Evolutionary conservation across 345 rosid genomes (phyloP).

Genomic region (Erysimum cheiranthoides): DNA sequence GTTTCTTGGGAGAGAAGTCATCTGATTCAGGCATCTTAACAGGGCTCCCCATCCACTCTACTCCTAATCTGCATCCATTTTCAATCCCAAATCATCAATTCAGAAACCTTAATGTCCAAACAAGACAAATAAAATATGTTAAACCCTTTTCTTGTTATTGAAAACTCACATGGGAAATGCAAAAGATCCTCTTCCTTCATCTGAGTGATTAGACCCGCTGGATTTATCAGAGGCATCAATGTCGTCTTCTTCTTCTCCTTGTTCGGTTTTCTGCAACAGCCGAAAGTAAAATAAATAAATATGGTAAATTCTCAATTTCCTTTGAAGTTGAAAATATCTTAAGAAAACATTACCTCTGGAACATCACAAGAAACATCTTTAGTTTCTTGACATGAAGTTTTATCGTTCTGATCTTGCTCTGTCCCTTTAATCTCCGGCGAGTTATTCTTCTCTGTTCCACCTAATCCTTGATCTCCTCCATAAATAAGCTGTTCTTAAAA

Average conservation of each 20-base stretch:
- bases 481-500: slow-evolving; percentile 46
- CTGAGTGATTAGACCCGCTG: slow-evolving; percentile 59
- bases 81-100: slow-evolving; percentile 1
- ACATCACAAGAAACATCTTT: slow-evolving; percentile 38
- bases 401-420: slow-evolving; percentile 21
- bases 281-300: not conserved
- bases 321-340: slow-evolving; percentile 16
- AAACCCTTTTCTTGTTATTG: not conserved
- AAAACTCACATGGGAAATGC: slow-evolving; percentile 73
- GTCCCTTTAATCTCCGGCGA: slow-evolving; percentile 4
- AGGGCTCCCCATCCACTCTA: slow-evolving; percentile 80
- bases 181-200: slow-evolving; percentile 66
- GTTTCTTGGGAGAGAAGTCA: slow-evolving; percentile 54
- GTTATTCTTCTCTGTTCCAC: slow-evolving; percentile 23
- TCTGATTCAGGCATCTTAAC: slow-evolving; percentile 71
- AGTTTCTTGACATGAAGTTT: slow-evolving; percentile 29
- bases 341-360: slow-evolving; percentile 27
- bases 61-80: slow-evolving; percentile 58
- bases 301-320: not conserved
- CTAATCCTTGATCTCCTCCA: slow-evolving; percentile 36
- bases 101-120: not conserved
- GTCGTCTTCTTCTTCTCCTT: slow-evolving; percentile 43
- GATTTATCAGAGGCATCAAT: slow-evolving; percentile 49
- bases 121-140: not conserved
- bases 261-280: slow-evolving; percentile 22